These are phyloP conservation scores for Lagenaria siceraria DNA, from an alignment of 306 rosid genomes.

Conservation along the genomic window DNA sequence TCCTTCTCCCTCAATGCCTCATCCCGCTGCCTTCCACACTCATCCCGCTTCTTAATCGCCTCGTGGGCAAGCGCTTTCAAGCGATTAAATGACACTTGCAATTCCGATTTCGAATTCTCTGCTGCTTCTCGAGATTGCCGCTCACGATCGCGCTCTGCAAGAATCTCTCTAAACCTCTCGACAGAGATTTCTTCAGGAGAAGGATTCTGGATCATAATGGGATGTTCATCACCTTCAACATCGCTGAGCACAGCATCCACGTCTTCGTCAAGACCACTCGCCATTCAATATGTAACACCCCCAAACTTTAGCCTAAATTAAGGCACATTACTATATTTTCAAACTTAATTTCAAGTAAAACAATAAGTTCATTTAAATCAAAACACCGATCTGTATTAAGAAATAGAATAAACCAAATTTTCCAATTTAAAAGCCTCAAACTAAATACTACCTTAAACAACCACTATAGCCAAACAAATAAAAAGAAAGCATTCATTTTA, in stretches of 20 bases:
- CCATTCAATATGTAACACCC: constrained; percentile 31
- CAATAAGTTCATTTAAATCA: background rate
- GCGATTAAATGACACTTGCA: constrained; percentile 56
- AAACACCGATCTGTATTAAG: too few species aligned
- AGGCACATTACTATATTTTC: background rate
- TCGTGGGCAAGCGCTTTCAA: constrained; percentile 70
- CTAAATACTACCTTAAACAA: too few species aligned
- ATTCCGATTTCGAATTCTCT: constrained; percentile 58
- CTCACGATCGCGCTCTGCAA: constrained; percentile 82
- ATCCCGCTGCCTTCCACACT: constrained; percentile 54
- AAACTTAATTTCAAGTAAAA: background rate
- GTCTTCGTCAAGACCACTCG: constrained; percentile 51
- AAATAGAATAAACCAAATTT: too few species aligned
- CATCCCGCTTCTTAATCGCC: constrained; percentile 81
- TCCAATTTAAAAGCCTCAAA: too few species aligned
- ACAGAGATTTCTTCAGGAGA: constrained; percentile 47
- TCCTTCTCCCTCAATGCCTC: constrained; percentile 75
- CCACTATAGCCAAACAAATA: too few species aligned
- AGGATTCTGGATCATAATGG: constrained; percentile 21
- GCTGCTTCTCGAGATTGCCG: constrained; percentile 57
- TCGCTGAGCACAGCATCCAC: constrained; percentile 86
- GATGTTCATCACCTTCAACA: constrained; percentile 61
- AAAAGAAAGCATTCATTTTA: too few species aligned
- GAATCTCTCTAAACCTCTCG: constrained; percentile 48
- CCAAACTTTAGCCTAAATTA: constrained; percentile 3